Percentiles rank a stretch among this genome's conserved stretches.
Evolutionary conservation across 2,329 filamentous ascomycete genomes (phyloP).

Genomic region (Penicillium sp.): DNA sequence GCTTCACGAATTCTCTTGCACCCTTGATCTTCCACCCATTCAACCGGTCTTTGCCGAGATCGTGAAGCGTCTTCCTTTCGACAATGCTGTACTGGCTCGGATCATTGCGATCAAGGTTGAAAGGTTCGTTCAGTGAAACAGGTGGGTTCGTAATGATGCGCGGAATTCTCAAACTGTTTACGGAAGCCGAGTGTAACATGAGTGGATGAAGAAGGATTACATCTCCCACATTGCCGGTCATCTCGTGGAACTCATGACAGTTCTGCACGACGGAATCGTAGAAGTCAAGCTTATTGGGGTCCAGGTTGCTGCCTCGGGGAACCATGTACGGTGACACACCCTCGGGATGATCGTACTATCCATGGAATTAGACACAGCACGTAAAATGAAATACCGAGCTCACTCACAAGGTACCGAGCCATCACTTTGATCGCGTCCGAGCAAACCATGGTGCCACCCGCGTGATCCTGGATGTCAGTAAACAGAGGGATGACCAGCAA

Average conservation of each 20-base stretch:
- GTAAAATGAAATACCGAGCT: background rate
- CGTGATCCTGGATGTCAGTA: conserved; percentile 59
- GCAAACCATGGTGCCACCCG: conserved; percentile 65
- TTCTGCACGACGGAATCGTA: conserved; percentile 43
- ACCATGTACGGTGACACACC: conserved; percentile 67
- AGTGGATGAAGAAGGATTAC: conserved; percentile 56
- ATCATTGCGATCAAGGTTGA: conserved; percentile 50
- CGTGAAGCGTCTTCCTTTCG: conserved; percentile 52
- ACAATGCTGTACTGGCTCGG: conserved; percentile 50
- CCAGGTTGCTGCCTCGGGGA: conserved; percentile 47
- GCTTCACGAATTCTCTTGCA: conserved; percentile 47
- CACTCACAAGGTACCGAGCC: conserved; percentile 52
- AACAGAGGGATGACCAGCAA: conserved; percentile 68
- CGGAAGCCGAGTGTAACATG: conserved; percentile 55
- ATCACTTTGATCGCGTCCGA: conserved; percentile 58
- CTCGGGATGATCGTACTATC: conserved; percentile 57
- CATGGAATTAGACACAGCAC: background rate
- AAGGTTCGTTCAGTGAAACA: conserved; percentile 51
- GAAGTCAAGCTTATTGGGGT: conserved; percentile 20
- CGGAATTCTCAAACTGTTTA: conserved; percentile 48
- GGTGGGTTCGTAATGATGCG: conserved; percentile 58
- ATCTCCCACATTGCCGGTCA: conserved; percentile 53
- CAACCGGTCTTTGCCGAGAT: conserved; percentile 48
- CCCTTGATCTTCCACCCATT: conserved; percentile 50
- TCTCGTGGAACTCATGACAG: conserved; percentile 50